phyloP scores from a whole-genome alignment of 2,329 filamentous ascomycete genomes.

The Macrophomina phaseolina region DNA sequence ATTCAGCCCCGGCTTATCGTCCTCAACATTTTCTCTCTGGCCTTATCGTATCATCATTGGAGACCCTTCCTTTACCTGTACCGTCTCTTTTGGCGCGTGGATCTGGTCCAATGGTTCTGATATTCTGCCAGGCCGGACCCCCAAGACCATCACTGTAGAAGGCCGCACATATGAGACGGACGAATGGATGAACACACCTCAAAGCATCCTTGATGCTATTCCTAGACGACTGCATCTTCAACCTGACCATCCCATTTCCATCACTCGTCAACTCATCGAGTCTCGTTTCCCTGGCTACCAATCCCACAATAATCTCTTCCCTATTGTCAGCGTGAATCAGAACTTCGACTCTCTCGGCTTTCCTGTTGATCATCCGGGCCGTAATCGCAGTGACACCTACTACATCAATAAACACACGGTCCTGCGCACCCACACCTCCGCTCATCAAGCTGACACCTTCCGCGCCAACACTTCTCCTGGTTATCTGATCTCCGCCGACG shows the following conservation, averaged over 20 bases:
- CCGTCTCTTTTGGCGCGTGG: background rate
- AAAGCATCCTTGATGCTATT: constrained; percentile 75
- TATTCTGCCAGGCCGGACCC: constrained; percentile 25
- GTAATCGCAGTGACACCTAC: constrained; percentile 89
- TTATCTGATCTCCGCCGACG: constrained; percentile 91
- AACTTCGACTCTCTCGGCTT: constrained; percentile 99
- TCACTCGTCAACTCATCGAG: constrained; percentile 92
- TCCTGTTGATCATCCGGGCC: constrained; percentile 83
- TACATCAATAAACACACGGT: constrained; percentile 87
- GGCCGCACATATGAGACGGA: constrained; percentile 71
- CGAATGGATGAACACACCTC: constrained; percentile 82
- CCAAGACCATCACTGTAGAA: constrained; percentile 61
- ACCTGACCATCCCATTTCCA: constrained; percentile 84
- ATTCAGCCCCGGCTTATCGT: background rate
- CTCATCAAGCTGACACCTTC: constrained; percentile 87
- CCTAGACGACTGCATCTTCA: constrained; percentile 86
- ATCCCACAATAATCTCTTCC: constrained; percentile 78
- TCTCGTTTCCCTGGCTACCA: constrained; percentile 81
- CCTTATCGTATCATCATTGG: background rate
- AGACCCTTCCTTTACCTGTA: background rate
- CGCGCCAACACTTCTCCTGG: constrained; percentile 73
- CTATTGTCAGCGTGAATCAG: constrained; percentile 81
- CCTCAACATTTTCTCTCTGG: background rate
- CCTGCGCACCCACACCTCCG: constrained; percentile 90
- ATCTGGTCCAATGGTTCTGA: background rate